Base-by-base conservation (phyloP, 768 basidiomycete genomes). In the Phylloporus rhodoxanthus region DNA sequence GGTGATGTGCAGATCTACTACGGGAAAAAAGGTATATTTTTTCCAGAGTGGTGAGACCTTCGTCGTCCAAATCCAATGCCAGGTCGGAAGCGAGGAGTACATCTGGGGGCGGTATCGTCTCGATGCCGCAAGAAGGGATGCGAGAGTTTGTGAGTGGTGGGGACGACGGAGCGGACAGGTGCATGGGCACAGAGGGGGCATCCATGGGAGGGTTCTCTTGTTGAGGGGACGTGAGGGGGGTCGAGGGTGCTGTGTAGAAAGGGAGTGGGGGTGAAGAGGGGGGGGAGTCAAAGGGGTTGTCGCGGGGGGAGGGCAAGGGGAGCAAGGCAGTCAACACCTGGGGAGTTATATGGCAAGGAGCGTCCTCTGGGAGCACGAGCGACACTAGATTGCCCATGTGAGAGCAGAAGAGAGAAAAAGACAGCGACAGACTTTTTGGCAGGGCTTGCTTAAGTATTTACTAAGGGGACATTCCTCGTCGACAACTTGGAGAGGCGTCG, bases 11-110 rank as follows among this genome's bases (percentile, higher is more conserved):
- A 41, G 83, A 81, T 54, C 81, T 81, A 69, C 89, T 91, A 53
- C 85, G 77, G 52, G 86, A 85, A 59, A 91, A 89, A 44, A 96
- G 79, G 70, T 92, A 96, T 53, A 95, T 94, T 62, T 87, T 85
- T 70, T 97, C 94, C 42, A 97, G 80, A 19, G 88, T 79, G 66
- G 72, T 88, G 53, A 94, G 76, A 47, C 81, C 80, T 54, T 91
- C 90, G 56, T 92, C 88, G 56, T 93, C 91, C 60, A 84, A 67
- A 51, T 75, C 75, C 23, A 69, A 43, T 19, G 63, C 63, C 17
- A 68, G 56, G 55, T 69, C 68, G 19, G 62, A 56, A 15, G 57
- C 54, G 13, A 56, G 49, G 43, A 68, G 50, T 23, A 51, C 64
- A 21, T 70, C 67, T 2, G 49, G 43, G 9, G 57, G 48, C 8